Evolutionary conservation across 495 filamentous ascomycete genomes (phyloP), one percentile per base, ranked within the genome.

Genomic region (Penicillium lagena): DNA sequence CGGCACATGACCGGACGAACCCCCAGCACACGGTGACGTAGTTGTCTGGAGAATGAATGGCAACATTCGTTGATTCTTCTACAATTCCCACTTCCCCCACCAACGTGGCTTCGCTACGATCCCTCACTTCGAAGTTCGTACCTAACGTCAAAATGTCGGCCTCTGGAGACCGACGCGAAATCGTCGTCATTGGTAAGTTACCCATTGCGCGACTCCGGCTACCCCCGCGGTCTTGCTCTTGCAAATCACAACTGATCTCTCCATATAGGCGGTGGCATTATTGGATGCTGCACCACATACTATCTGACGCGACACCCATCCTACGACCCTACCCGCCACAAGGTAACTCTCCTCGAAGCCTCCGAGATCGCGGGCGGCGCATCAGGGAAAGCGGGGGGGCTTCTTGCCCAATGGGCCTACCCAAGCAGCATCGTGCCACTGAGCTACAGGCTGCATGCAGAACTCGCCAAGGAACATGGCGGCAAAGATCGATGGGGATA

Each of bases 401-500:
- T 98, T 10, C 71, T 98, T 12, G 93, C 83, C 1, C 73, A 90
- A 34, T 98, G 93, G 93, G 93, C 93, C 9, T 96, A 96, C 56
- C 93, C 93, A 1, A 75, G 63, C 50, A 85, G 77, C 54, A 79
- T 98, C 45, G 93, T 96, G 1, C 87, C 88, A 2, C 70, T 98
- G 42, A 93, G 86, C 49, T 98, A 87, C 68, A 73, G 76, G 37
- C 72, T 96, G 9, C 93, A 98, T 56, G 76, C 79, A 11, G 79
- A 95, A 46, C 72, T 98, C 7, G 86, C 94, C n/a, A 75, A 77
- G 22, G 87, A 93, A 57, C 89, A 98, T 56, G 76, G 77, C 46
- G 93, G 93, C 10, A 80, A 77, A 51, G 75, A 86, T 34, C 67
- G 77, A 62, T 98, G 93, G 93, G 93, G 90, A 0, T 98, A 97